These are phyloP conservation scores for Terana coerulea DNA, from an alignment of 768 basidiomycete species.

Conservation along the genomic window DNA sequence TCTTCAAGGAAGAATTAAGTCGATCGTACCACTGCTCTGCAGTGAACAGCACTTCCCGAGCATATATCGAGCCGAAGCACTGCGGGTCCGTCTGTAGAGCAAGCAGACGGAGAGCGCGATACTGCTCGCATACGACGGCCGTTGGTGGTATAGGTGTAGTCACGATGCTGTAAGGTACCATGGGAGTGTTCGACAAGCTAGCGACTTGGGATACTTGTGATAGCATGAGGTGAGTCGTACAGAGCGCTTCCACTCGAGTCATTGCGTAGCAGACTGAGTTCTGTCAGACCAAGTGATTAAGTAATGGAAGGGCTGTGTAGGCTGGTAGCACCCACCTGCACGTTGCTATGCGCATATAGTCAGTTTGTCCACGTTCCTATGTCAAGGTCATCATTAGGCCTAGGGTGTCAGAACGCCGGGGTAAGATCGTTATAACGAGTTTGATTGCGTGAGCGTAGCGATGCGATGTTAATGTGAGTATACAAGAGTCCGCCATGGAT, in stretches of 20 bases:
- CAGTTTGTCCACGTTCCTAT: neutral
- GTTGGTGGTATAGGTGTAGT: neutral
- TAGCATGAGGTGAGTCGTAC: neutral
- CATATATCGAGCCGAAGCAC: neutral
- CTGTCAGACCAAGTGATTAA: neutral
- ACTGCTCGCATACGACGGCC: neutral
- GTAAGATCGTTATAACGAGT: too few relatives aligned
- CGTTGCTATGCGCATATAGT: too few relatives aligned
- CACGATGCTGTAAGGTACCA: neutral
- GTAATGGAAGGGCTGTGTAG: too few relatives aligned
- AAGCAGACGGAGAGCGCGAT: neutral
- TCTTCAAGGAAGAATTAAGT: too few relatives aligned
- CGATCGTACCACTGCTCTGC: neutral
- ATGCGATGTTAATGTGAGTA: too few relatives aligned
- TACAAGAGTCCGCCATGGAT: too few relatives aligned
- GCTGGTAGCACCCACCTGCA: too few relatives aligned
- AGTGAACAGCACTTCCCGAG: neutral
- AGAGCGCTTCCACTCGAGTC: neutral
- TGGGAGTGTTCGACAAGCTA: neutral
- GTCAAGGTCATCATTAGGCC: neutral
- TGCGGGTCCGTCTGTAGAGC: neutral
- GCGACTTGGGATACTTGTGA: neutral
- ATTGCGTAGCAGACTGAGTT: neutral
- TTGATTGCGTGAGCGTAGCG: too few relatives aligned
- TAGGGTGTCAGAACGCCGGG: neutral